Base-by-base conservation (phyloP, 179 eudicot genomes). In the Beta lomatogona region DNA sequence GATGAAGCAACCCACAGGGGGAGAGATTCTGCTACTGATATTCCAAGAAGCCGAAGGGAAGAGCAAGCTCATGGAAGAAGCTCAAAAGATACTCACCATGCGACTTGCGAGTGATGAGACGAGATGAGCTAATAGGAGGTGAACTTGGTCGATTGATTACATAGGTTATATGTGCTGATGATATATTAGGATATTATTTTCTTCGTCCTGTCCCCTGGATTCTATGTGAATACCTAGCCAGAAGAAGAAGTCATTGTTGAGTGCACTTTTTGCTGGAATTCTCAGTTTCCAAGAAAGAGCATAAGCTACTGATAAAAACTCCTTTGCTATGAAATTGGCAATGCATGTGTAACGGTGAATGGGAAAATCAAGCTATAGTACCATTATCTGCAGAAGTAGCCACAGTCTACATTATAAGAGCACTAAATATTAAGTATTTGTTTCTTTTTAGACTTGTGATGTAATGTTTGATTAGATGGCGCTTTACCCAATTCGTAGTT, bases 31-130 rank as follows among this genome's bases (percentile, higher is more conserved):
- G 71, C 76, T 9, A 19, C 46, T 58, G 77, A 77, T 31, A 61
- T 7, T 18, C 81, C 50, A 59, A 82, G 66, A 21, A 75, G 70
- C 52, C 59, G 58, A 75, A 59, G 76, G 79, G 71, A 84, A 73
- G 86, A 73, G 60, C 81, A 70, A 45, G 88, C 81, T 78, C 48
- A 81, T 80, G 72, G 73, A 21, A 84, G 90, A 77, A 89, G 89
- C 44, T 75, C 70, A 21, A 65, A 66, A 48, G 78, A 68, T 19
- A 25, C 53, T 66, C 78, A 61, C 60, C 80, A 21, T 67, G 82
- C n/a, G n/a, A n/a, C n/a, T n/a, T n/a, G n/a, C 57, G 50, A 67
- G 18, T 50, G 79, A 79, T 68, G 78, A 72, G 22, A 82, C 76
- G 70, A 65, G 79, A 13, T 44, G 31, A 44, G 80, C 25, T 64